Evolutionary conservation across 2,329 filamentous ascomycete species (phyloP).

Genomic region (Colletotrichum camelliae): DNA sequence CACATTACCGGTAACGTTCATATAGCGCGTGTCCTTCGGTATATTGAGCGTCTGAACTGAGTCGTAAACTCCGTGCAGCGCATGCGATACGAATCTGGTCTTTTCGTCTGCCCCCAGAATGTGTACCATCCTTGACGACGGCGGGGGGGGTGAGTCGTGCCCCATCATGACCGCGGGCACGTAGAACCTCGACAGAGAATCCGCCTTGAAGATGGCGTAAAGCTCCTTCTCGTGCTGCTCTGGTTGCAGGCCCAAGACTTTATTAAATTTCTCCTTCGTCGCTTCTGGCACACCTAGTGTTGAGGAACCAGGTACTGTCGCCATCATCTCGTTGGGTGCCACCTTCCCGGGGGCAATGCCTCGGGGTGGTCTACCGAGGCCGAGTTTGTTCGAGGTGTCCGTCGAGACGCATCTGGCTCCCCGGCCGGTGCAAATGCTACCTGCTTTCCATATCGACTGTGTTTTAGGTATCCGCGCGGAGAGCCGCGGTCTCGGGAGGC

Average conservation of each 20-base stretch:
- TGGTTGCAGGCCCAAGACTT: slow-evolving; percentile 14
- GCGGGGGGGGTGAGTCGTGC: slow-evolving; percentile 31
- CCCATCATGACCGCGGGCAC: slow-evolving; percentile 41
- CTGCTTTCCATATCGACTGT: slow-evolving; percentile 42
- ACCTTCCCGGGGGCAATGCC: slow-evolving; percentile 12
- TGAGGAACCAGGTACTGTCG: slow-evolving; percentile 26
- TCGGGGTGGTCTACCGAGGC: neutral
- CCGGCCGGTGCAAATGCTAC: slow-evolving; percentile 42
- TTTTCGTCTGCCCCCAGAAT: slow-evolving; percentile 47
- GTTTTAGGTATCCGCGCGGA: slow-evolving; percentile 46
- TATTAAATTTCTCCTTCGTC: neutral
- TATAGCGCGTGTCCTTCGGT: neutral
- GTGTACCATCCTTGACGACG: slow-evolving; percentile 41
- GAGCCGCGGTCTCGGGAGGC: slow-evolving; percentile 45
- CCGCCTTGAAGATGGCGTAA: slow-evolving; percentile 24
- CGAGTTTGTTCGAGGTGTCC: slow-evolving; percentile 24
- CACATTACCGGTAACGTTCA: slow-evolving; percentile 21
- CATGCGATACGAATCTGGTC: slow-evolving; percentile 46
- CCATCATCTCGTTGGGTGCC: slow-evolving; percentile 24
- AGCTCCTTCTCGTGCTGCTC: slow-evolving; percentile 17
- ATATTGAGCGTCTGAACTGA: slow-evolving; percentile 38
- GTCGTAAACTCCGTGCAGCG: slow-evolving; percentile 45
- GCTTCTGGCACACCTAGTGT: slow-evolving; percentile 10
- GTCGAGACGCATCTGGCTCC: slow-evolving; percentile 35
- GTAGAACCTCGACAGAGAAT: slow-evolving; percentile 30